Percentiles rank a stretch among this genome's conserved stretches.
These are phyloP conservation scores for Westerdykella ornata DNA, from an alignment of 2,329 filamentous ascomycete species.

Conservation along the genomic window DNA sequence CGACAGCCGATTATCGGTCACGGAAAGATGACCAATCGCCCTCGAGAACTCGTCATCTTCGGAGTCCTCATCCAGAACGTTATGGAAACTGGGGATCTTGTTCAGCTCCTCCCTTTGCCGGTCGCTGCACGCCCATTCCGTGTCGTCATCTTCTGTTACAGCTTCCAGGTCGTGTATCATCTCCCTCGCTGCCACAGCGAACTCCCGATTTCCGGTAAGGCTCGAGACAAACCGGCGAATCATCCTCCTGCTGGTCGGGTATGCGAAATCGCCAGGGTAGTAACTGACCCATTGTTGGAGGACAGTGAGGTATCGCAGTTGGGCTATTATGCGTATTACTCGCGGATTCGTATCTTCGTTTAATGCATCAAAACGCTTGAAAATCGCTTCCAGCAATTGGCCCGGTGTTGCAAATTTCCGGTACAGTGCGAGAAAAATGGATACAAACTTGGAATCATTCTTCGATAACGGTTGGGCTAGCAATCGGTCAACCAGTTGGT, in stretches of 20 bases:
- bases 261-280: conserved; percentile 91
- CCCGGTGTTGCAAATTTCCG: conserved; percentile 84
- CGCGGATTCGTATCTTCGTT: conserved; percentile 61
- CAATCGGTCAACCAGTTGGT: conserved; percentile 69
- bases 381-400: conserved; percentile 68
- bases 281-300: conserved; percentile 82
- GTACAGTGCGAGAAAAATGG: conserved; percentile 87
- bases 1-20: conserved; percentile 22
- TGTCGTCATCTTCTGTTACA: conserved; percentile 81
- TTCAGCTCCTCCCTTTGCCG: conserved; percentile 47
- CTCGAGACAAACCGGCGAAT: conserved; percentile 69
- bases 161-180: conserved; percentile 72
- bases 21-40: conserved; percentile 27
- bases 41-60: conserved; percentile 31
- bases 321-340: conserved; percentile 70
- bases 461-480: conserved; percentile 75
- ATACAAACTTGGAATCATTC: conserved; percentile 79
- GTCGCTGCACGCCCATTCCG: conserved; percentile 83
- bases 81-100: conserved; percentile 38
- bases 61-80: conserved; percentile 38
- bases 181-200: conserved; percentile 76
- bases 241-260: conserved; percentile 62
- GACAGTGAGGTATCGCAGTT: conserved; percentile 76
- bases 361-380: conserved; percentile 66
- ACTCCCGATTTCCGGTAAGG: conserved; percentile 71